A percentile compares a stretch with the other conserved stretches of the same genome.
phyloP scores from a whole-genome alignment of 306 rosid genomes.

The Rosa rugosa region DNA sequence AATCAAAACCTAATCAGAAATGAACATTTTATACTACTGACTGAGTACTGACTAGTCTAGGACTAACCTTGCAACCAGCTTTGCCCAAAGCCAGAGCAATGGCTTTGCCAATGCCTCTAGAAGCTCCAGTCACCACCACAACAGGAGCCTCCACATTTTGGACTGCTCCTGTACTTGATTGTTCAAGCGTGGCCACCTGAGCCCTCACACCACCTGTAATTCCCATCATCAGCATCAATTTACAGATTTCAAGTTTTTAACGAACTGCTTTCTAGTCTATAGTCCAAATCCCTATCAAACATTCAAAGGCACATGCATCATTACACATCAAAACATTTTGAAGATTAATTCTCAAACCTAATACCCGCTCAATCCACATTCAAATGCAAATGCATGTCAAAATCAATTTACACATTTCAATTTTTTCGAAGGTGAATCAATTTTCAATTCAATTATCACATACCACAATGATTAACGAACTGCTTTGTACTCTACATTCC shows the following conservation, averaged over 20 bases:
- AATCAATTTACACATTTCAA: background rate
- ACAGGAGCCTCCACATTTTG: slow-evolving; percentile 76
- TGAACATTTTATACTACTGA: background rate
- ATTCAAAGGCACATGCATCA: background rate
- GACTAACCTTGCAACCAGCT: slow-evolving; percentile 87
- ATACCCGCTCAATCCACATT: background rate
- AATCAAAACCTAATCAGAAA: slow-evolving; percentile 2
- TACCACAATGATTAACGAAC: background rate
- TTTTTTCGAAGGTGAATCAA: background rate
- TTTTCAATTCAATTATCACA: background rate
- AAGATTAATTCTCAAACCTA: background rate
- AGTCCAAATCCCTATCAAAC: background rate
- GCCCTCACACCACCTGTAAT: slow-evolving; percentile 65
- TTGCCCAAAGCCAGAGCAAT: slow-evolving; percentile 79
- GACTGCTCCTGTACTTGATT: slow-evolving; percentile 48
- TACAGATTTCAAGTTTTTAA: background rate
- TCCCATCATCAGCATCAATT: background rate
- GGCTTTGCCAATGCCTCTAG: slow-evolving; percentile 90
- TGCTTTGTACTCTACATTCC: background rate
- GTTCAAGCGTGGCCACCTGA: slow-evolving; percentile 69
- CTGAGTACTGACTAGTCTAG: background rate
- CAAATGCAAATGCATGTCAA: background rate
- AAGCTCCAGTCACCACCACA: slow-evolving; percentile 89
- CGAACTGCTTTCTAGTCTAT: background rate
- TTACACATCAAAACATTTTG: background rate